phyloP scores from a whole-genome alignment of 2,329 filamentous ascomycete species.

The Daldinia sp. region DNA sequence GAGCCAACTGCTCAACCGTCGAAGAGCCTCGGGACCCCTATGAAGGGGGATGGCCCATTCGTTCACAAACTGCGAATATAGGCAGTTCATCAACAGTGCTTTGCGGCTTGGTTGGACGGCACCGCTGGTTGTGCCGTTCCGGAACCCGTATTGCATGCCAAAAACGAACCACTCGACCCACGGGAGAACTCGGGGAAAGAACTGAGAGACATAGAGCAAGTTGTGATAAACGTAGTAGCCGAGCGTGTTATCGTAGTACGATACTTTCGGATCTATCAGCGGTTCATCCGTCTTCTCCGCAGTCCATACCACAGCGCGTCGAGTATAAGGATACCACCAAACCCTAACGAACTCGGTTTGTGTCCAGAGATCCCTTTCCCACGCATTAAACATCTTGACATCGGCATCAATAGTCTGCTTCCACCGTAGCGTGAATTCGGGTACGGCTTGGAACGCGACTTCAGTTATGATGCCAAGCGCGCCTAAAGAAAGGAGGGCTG shows the following conservation, averaged over 20 bases:
- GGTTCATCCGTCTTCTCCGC: conserved; percentile 81
- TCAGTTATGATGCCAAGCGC: conserved; percentile 92
- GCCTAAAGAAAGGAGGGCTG: conserved; percentile 87
- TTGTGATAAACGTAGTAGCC: conserved; percentile 95
- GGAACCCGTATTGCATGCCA: conserved; percentile 96
- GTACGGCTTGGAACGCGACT: conserved; percentile 84
- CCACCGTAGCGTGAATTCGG: conserved; percentile 88
- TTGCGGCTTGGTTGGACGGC: conserved; percentile 83
- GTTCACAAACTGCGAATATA: conserved; percentile 98
- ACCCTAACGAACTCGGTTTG: conserved; percentile 89
- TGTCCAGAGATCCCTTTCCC: conserved; percentile 83
- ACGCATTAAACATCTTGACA: conserved; percentile 74
- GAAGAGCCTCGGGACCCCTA: conserved; percentile 88
- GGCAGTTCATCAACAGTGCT: conserved; percentile 93
- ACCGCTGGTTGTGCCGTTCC: conserved; percentile 72
- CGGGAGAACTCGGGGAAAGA: conserved; percentile 81
- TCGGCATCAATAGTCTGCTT: conserved; percentile 81
- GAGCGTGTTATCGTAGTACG: conserved; percentile 83
- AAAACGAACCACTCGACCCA: conserved; percentile 97
- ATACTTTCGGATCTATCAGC: conserved; percentile 68
- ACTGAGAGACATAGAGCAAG: conserved; percentile 83
- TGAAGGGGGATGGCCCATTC: conserved; percentile 94
- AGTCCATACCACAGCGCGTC: conserved; percentile 88
- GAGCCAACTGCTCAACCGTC: conserved; percentile 87
- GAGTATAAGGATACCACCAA: conserved; percentile 97